Conservation (phyloP, 768 basidiomycete species). For the Boletus coccyginus region DNA sequence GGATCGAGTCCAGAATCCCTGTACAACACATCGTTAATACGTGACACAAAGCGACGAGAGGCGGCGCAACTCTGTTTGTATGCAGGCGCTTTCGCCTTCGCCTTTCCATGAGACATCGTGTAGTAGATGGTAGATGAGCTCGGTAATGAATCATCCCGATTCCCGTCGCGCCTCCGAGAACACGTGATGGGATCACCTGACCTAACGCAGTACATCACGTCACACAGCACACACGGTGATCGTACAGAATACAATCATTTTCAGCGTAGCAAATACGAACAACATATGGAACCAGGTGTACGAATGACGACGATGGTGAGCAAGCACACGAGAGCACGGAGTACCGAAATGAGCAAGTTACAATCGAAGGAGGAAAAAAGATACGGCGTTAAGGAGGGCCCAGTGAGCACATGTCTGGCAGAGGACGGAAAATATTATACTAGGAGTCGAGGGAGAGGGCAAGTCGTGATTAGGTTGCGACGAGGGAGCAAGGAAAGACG, state of each 20-base stretch:
- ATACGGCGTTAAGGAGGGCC: conserved; percentile 12
- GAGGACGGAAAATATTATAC: conserved; percentile 18
- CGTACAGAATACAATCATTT: conserved; percentile 33
- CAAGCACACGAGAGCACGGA: conserved; percentile 29
- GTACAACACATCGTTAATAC: background rate
- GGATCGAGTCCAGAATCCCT: conserved; percentile 30
- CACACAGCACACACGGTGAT: conserved; percentile 4
- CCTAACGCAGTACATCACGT: background rate
- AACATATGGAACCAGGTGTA: conserved; percentile 27
- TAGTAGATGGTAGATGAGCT: background rate
- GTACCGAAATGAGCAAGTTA: conserved; percentile 23
- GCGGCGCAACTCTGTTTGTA: conserved; percentile 22
- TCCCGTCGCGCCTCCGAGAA: background rate
- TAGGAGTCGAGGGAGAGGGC: conserved; percentile 2
- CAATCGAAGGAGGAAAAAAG: conserved; percentile 5
- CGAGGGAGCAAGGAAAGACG: conserved; percentile 3
- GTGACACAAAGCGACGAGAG: background rate
- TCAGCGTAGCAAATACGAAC: conserved; percentile 26
- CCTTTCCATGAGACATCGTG: conserved; percentile 20
- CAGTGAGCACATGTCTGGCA: conserved; percentile 29
- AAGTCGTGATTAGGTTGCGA: conserved; percentile 20
- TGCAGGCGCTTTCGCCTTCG: conserved; percentile 8
- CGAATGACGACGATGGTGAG: conserved; percentile 14
- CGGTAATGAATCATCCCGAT: background rate
- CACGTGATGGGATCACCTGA: conserved; percentile 22